Evolutionary conservation across 495 filamentous ascomycete genomes (phyloP).

Genomic region (Cercophora newfieldiana): DNA sequence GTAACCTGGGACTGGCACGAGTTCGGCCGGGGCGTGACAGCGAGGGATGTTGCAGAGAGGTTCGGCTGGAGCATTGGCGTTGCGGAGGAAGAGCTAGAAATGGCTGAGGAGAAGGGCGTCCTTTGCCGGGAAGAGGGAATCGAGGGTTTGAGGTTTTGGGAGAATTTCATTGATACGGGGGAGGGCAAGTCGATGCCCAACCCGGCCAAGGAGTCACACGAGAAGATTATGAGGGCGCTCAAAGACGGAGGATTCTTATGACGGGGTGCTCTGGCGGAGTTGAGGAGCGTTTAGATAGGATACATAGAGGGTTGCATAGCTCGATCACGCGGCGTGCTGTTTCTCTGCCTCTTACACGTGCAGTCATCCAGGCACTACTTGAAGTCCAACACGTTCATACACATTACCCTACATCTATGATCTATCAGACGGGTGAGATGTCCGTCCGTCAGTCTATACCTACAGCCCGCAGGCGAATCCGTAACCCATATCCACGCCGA

Average conservation of each 20-base stretch:
- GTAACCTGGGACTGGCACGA: slow-evolving; percentile 71
- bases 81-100: slow-evolving; percentile 90
- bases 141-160: slow-evolving; percentile 81
- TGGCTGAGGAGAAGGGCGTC: slow-evolving; percentile 87
- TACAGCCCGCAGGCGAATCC: not conserved
- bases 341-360: not conserved
- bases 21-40: slow-evolving; percentile 84
- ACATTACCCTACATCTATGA: slow-evolving; percentile 6
- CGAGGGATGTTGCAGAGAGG: slow-evolving; percentile 81
- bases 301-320: slow-evolving; percentile 12
- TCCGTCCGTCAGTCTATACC: not conserved
- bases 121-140: slow-evolving; percentile 82
- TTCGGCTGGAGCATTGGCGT: slow-evolving; percentile 99
- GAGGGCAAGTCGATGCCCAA: slow-evolving; percentile 34
- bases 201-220: slow-evolving; percentile 23
- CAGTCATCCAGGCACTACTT: not conserved
- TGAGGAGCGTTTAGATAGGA: too few relatives aligned
- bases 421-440: slow-evolving; percentile 10
- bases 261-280: not conserved
- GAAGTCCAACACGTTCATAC: not conserved
- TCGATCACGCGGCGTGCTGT: not conserved
- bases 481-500: not conserved
- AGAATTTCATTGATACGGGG: slow-evolving; percentile 59
- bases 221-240: slow-evolving; percentile 34
- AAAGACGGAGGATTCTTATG: slow-evolving; percentile 42